These are phyloP conservation scores for Hypomyces perniciosus DNA, from an alignment of 2,329 filamentous ascomycete species.

Conservation along the genomic window DNA sequence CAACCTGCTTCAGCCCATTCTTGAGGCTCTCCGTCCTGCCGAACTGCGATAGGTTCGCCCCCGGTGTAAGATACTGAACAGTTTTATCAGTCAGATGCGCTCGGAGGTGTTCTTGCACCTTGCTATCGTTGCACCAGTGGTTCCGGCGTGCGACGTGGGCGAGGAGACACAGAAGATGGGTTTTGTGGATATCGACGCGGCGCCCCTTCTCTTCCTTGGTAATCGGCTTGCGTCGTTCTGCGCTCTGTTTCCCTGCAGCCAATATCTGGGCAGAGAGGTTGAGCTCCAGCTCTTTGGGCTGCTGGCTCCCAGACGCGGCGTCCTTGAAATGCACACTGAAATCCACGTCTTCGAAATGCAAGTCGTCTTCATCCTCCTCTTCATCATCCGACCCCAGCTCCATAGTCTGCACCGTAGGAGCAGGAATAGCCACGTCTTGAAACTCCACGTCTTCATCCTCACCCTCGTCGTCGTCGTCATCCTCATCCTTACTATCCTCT, in stretches of 20 bases:
- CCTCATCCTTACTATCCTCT: background rate
- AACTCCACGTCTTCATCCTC: conserved; percentile 43
- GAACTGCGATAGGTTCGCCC: conserved; percentile 63
- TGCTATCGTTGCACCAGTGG: conserved; percentile 76
- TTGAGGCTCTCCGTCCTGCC: conserved; percentile 70
- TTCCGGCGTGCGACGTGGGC: conserved; percentile 74
- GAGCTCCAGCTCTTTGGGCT: conserved; percentile 40
- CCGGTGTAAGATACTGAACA: conserved; percentile 62
- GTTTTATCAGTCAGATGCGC: conserved; percentile 61
- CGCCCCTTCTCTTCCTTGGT: conserved; percentile 47
- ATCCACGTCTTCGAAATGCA: conserved; percentile 45
- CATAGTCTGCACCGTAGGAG: conserved; percentile 46
- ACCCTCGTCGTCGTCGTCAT: conserved; percentile 27
- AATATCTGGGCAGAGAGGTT: conserved; percentile 45
- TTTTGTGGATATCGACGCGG: conserved; percentile 75
- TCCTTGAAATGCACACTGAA: conserved; percentile 29
- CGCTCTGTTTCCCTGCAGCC: conserved; percentile 25
- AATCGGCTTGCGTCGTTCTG: conserved; percentile 45
- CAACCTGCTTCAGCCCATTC: conserved; percentile 66
- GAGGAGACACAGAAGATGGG: conserved; percentile 77
- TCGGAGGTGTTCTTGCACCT: conserved; percentile 61
- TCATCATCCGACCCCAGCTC: conserved; percentile 43
- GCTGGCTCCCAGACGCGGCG: conserved; percentile 17
- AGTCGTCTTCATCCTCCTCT: conserved; percentile 32
- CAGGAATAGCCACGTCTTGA: conserved; percentile 44